Base-by-base conservation (phyloP, 257 asterid genomes). In the Fraxinus pennsylvanica region DNA sequence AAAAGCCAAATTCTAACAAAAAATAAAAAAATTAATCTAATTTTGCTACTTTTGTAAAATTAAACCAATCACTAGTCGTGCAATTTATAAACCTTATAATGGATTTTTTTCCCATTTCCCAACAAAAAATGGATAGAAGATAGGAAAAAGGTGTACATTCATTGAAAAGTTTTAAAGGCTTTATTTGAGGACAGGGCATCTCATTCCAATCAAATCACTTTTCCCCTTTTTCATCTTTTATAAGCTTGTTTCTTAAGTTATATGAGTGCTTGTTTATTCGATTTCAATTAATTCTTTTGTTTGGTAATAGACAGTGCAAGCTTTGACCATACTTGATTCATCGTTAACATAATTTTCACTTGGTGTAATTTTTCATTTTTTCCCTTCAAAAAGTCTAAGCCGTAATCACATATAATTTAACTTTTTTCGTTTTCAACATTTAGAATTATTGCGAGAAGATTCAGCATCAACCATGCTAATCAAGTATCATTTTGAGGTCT, bases 201-300 rank as follows among this genome's bases (percentile, higher is more conserved):
- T 73, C 57, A 75, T 72, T 76, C 27, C 70, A 50, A 84, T 79
- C 90, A 84, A 82, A 66, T 71, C 83, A 43, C 76, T 77, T 76
- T 76, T 35, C 25, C 59, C n/a, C 57, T 79, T 70, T 7, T 54
- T 27, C 38, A 22, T 52, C 76, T 72, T 45, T 67, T 1, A 21
- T 30, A 45, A 76, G 76, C 84, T 85, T 85, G 79, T 72, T 67
- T 57, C 45, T 75, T 54, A 81, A 78, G 87, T n/a, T 21, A 59
- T n/a, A 59, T 59, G 66, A 14, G 6, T 52, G 63, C 17, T 52
- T 52, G 63, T 25, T 57, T 57, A 4, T 15, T 17, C 9, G 19
- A 54, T 5, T 54, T 15, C 25, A 54, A 3, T 7, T 0, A 35
- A 15, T 54, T n/a, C 65, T 0, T 17, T 54, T 17, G 65, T n/a